Evolutionary conservation across 2,329 filamentous ascomycete species (phyloP), one percentile per base, ranked within the genome.

Genomic region (Neonectria faginata): DNA sequence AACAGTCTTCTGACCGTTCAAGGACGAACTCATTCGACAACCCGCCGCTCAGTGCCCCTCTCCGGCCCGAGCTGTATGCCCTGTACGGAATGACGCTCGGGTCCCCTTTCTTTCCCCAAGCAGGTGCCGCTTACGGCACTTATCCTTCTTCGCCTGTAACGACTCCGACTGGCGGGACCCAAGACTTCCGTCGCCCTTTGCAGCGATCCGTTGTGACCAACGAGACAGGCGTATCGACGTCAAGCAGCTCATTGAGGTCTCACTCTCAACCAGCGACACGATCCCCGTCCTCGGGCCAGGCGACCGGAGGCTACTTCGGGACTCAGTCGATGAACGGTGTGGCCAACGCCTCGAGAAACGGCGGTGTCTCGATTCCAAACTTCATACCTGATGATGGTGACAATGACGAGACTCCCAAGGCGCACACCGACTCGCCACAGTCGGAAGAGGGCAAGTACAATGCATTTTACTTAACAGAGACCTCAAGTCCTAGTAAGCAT

Each of bases 211-310:
- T 81, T 10, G 77, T 81, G 25, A 79, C 82, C 16, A 84, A 82
- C 25, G 87, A 89, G 39, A 75, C 82, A 14, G 82, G 81, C 10
- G 73, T 79, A 18, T 77, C 81, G 41, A 77, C 82, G 56, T 81
- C 86, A 27, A 85, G 81, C 60, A 86, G 87, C 69, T 81, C 86
- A n/a, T 75, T 89, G 65, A 83, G 88, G 67, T 91, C 88, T 27
- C 88, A 91, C 73, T 90, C 88, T n/a, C 88, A 90, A 73, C 88
- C 88, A 25, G 88, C 88, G 3, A 84, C 86, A 36, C 81, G 86
- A 31, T 79, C 81, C 68, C 71, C 77, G 51, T 66, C 77, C 70
- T 33, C 80, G 71, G 64, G 73, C 60, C 64, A 74, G 44, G 60
- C 71, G 16, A 56, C 67, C 1, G 57, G 69, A 11, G 70, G 69